phyloP scores from a whole-genome alignment of 179 eudicot species.

The Gypsophila paniculata region DNA sequence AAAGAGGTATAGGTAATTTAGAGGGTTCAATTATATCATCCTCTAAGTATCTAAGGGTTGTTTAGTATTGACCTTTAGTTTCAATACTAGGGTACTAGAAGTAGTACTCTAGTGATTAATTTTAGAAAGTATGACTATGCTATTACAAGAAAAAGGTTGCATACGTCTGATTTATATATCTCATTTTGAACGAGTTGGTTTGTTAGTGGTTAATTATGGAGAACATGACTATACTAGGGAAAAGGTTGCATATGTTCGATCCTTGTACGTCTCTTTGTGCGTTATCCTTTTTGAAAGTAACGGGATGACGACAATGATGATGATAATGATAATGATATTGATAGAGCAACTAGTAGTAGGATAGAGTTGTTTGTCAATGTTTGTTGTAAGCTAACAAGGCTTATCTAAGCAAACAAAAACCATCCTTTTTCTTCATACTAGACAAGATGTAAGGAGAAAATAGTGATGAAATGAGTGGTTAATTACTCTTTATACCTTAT shows the following conservation, averaged over 20 bases:
- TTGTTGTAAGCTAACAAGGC: constrained; percentile 34
- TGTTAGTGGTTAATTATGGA: constrained; percentile 5
- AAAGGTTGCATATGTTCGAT: neutral
- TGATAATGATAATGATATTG: constrained; percentile 14
- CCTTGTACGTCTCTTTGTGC: neutral
- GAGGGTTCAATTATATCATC: constrained; percentile 36
- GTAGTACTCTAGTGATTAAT: constrained; percentile 7
- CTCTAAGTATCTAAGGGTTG: constrained; percentile 60
- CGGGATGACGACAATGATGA: constrained; percentile 20
- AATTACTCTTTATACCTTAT: constrained; percentile 31
- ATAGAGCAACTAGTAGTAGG: neutral
- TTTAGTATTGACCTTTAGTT: constrained; percentile 36
- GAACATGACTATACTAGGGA: neutral
- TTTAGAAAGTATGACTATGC: neutral
- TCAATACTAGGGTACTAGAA: neutral
- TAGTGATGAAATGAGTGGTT: constrained; percentile 36
- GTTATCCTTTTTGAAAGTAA: constrained; percentile 7
- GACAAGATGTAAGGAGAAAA: constrained; percentile 35
- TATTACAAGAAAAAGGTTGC: neutral
- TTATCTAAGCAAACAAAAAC: constrained; percentile 15
- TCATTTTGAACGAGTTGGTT: no score
- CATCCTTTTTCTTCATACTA: constrained; percentile 31
- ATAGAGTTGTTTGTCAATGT: constrained; percentile 25
- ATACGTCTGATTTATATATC: no score
- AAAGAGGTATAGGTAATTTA: constrained; percentile 41